Evolutionary conservation across 208 protist genomes (phyloP).

Genomic region (Vickermania ingenoplastis): DNA sequence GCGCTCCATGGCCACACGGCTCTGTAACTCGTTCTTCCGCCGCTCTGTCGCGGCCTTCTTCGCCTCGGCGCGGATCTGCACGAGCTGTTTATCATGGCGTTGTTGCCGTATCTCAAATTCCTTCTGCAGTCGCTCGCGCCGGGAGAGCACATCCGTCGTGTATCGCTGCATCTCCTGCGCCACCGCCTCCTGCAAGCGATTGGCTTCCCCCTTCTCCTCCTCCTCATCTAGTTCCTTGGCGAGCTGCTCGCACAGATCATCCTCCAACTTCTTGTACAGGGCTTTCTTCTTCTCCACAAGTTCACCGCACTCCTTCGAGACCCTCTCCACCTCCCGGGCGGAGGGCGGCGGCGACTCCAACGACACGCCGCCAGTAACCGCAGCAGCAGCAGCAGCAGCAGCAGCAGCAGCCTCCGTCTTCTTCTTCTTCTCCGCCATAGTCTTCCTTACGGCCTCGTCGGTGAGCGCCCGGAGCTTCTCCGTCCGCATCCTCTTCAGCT

Average conservation of each 20-base stretch:
- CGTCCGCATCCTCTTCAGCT: neutral
- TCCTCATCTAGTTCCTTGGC: conserved; percentile 18
- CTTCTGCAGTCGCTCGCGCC: conserved; percentile 28
- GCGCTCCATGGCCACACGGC: conserved; percentile 32
- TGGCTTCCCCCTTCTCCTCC: conserved; percentile 8
- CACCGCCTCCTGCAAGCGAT: conserved; percentile 33
- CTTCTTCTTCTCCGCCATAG: neutral
- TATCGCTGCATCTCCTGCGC: conserved; percentile 38
- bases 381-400: neutral
- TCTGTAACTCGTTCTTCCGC: conserved; percentile 20
- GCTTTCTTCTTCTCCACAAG: conserved; percentile 1
- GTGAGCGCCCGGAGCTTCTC: conserved; percentile 4
- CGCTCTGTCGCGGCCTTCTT: conserved; percentile 18
- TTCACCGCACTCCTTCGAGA: neutral
- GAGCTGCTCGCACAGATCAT: conserved; percentile 28
- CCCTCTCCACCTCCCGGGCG: neutral
- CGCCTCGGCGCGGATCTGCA: conserved; percentile 29
- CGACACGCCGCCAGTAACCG: neutral
- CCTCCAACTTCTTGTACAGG: conserved; percentile 27
- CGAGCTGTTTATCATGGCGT: conserved; percentile 23
- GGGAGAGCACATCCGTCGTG: conserved; percentile 25
- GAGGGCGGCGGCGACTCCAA: neutral
- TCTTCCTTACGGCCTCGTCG: neutral
- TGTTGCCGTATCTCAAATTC: conserved; percentile 41
- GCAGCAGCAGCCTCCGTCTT: neutral